Evolutionary conservation across 2,329 filamentous ascomycete species (phyloP).

Genomic region (Bertia moriformis): DNA sequence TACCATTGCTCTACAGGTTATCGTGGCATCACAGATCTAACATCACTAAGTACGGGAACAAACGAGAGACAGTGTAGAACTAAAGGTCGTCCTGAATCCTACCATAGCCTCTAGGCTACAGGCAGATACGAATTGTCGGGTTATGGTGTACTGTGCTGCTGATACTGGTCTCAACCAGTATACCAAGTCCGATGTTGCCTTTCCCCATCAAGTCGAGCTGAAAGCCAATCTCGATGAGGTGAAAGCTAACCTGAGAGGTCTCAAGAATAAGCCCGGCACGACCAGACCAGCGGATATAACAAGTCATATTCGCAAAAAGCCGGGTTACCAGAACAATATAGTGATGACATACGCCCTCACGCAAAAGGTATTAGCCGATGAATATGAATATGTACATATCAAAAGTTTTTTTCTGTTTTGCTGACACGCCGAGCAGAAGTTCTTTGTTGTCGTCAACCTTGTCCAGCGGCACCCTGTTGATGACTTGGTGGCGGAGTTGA

Average conservation of each 20-base stretch:
- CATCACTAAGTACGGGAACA: not conserved
- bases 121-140: constrained; percentile 28
- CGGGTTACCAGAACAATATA: constrained; percentile 42
- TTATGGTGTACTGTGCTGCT: constrained; percentile 46
- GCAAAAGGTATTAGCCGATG: constrained; percentile 44
- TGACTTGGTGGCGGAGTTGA: constrained; percentile 38
- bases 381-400: too few species aligned
- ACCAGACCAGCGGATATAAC: constrained; percentile 55
- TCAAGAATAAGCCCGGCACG: constrained; percentile 55
- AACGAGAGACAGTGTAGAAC: constrained; percentile 20
- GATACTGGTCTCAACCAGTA: constrained; percentile 28
- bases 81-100: constrained; percentile 28
- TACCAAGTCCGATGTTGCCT: constrained; percentile 33
- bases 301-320: constrained; percentile 34
- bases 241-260: constrained; percentile 44
- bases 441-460: constrained; percentile 34
- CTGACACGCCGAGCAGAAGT: not conserved
- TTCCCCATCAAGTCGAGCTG: constrained; percentile 52
- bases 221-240: constrained; percentile 51
- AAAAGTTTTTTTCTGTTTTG: constrained; percentile 2
- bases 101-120: constrained; percentile 27
- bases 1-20: constrained; percentile 1
- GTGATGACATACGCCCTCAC: constrained; percentile 53
- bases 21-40: not conserved
- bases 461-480: constrained; percentile 42